phyloP scores from a whole-genome alignment of 139 green algal genomes.

The Medakamo hakoo region DNA sequence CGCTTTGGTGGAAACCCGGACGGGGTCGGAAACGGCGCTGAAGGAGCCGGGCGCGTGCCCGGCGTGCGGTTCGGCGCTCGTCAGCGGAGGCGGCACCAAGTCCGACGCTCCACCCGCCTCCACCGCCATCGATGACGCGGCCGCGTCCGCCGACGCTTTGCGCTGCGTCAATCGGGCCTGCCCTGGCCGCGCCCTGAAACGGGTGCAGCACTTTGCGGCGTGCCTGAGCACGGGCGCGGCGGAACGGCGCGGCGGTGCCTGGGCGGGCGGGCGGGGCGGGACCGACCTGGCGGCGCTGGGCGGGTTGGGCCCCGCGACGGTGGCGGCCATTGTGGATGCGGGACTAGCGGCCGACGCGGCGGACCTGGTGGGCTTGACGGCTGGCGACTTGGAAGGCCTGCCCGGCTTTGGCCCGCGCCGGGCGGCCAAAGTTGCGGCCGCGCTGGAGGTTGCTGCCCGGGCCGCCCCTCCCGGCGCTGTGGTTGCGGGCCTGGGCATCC shows the following conservation, averaged over 20 bases:
- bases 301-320: neutral
- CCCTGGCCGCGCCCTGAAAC: neutral
- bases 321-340: slow-evolving; percentile 10
- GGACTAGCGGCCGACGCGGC: neutral
- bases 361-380: slow-evolving; percentile 10
- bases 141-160: slow-evolving; percentile 5
- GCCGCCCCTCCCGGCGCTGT: neutral
- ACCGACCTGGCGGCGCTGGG: too few species aligned
- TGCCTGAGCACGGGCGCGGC: too few species aligned
- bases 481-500: slow-evolving; percentile 16
- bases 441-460: slow-evolving; percentile 6
- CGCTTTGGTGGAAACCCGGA: neutral
- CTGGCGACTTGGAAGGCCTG: slow-evolving; percentile 2
- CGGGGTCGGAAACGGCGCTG: neutral
- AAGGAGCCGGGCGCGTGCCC: slow-evolving; percentile 5
- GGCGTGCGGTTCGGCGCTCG: slow-evolving; percentile 12
- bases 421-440: neutral
- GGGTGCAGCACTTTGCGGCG: slow-evolving; percentile 21
- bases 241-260: too few species aligned
- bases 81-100: neutral
- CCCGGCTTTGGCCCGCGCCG: slow-evolving; percentile 11
- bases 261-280: too few species aligned
- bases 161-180: slow-evolving; percentile 16
- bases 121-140: neutral
- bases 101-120: too few species aligned